These are phyloP conservation scores for Hymenoscyphus fructigenus DNA, from an alignment of 2,329 filamentous ascomycete genomes.

Conservation along the genomic window DNA sequence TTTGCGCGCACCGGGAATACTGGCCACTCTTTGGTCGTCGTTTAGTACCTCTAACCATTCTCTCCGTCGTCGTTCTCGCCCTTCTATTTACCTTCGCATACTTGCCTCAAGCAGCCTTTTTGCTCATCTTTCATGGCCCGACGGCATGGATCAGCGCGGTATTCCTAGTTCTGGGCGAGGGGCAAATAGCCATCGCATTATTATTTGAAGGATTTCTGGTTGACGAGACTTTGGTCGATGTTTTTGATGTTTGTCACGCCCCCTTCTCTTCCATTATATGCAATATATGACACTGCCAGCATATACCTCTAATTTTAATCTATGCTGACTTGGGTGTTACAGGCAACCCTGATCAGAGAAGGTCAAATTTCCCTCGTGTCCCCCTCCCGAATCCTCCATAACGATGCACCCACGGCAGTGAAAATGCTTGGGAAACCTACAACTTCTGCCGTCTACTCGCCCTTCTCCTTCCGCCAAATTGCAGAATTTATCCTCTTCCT, in stretches of 20 bases:
- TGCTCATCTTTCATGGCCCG: slow-evolving; percentile 83
- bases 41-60: slow-evolving; percentile 75
- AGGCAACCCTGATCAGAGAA: slow-evolving; percentile 71
- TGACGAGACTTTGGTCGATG: slow-evolving; percentile 74
- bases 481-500: slow-evolving; percentile 76
- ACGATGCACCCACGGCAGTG: slow-evolving; percentile 69
- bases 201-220: slow-evolving; percentile 81
- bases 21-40: slow-evolving; percentile 78
- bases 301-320: not conserved
- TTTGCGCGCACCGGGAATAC: slow-evolving; percentile 71
- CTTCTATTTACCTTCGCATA: slow-evolving; percentile 87
- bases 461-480: slow-evolving; percentile 90
- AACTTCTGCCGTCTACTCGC: slow-evolving; percentile 73
- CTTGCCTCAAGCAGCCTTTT: slow-evolving; percentile 82
- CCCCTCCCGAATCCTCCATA: slow-evolving; percentile 62
- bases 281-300: not conserved
- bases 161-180: slow-evolving; percentile 83
- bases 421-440: slow-evolving; percentile 82
- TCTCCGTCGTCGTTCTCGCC: slow-evolving; percentile 80
- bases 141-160: slow-evolving; percentile 89
- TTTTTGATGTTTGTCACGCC: slow-evolving; percentile 66
- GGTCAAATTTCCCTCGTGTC: slow-evolving; percentile 68
- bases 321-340: not conserved
- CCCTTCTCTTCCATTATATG: not conserved
- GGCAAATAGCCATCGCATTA: slow-evolving; percentile 33